Percentiles rank a stretch among this genome's conserved stretches.
Conservation (phyloP, 2,329 filamentous ascomycete genomes). For the Fusarium euwallaceae region DNA sequence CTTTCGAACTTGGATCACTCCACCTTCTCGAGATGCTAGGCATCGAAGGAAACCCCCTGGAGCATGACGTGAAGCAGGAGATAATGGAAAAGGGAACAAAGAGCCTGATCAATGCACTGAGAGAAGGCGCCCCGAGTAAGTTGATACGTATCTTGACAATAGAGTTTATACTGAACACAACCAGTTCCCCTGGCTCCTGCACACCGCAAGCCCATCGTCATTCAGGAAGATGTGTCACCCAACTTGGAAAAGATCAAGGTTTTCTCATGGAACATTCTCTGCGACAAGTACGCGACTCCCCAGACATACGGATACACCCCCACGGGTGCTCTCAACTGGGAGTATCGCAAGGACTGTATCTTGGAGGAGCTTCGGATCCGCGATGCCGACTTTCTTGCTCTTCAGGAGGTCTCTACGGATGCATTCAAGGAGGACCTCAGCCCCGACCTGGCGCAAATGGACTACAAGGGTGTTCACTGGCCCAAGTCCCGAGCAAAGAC, state of each 20-base stretch:
- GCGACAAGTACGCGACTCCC: conserved; percentile 90
- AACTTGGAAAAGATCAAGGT: conserved; percentile 81
- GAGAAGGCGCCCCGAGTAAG: conserved; percentile 88
- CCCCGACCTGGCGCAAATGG: conserved; percentile 84
- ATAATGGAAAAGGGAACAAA: conserved; percentile 91
- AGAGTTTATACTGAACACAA: conserved; percentile 38
- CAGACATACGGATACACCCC: conserved; percentile 92
- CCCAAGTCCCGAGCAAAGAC: conserved; percentile 91
- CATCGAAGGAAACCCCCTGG: conserved; percentile 90
- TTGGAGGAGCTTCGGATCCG: conserved; percentile 83
- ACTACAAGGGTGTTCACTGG: conserved; percentile 95
- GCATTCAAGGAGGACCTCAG: conserved; percentile 93
- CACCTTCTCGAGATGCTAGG: conserved; percentile 91
- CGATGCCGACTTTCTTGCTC: conserved; percentile 88
- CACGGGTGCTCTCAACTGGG: conserved; percentile 84
- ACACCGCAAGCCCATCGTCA: conserved; percentile 82
- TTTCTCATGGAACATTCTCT: conserved; percentile 95
- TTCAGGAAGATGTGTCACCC: conserved; percentile 74
- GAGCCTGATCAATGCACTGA: conserved; percentile 83
- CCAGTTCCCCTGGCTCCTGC: conserved; percentile 82
- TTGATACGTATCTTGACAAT: conserved; percentile 25
- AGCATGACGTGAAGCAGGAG: conserved; percentile 80
- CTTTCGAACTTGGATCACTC: conserved; percentile 88
- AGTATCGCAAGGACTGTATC: conserved; percentile 86
- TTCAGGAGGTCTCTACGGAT: conserved; percentile 94